Conservation (phyloP, 1,284 basidiomycete genomes). For the Melampsora larici-populina region DNA sequence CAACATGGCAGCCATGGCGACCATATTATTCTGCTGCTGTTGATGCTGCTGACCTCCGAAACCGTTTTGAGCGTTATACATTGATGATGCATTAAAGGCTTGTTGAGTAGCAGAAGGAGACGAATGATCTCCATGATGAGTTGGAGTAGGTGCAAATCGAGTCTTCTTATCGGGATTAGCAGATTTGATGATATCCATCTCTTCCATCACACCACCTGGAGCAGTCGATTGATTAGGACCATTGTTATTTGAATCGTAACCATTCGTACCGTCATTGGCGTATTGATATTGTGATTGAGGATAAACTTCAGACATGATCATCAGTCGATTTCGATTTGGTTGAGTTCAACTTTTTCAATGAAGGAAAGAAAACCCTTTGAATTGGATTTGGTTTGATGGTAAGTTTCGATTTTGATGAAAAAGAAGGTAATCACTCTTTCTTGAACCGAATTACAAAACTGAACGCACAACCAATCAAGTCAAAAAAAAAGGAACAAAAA, state of each 20-base stretch:
- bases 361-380: too few relatives aligned
- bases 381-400: too few relatives aligned
- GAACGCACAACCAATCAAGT: too few relatives aligned
- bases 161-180: slow-evolving; percentile 32
- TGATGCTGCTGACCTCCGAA: slow-evolving; percentile 31
- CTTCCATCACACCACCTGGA: slow-evolving; percentile 6
- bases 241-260: slow-evolving; percentile 2
- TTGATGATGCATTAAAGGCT: slow-evolving; percentile 31
- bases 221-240: slow-evolving; percentile 4
- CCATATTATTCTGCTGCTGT: slow-evolving; percentile 32
- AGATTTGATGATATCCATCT: slow-evolving; percentile 24
- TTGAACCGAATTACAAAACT: too few relatives aligned
- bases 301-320: slow-evolving; percentile 43
- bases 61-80: slow-evolving; percentile 42
- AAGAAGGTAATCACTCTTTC: too few relatives aligned
- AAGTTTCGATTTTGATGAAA: too few relatives aligned
- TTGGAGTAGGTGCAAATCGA: slow-evolving; percentile 22
- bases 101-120: slow-evolving; percentile 12
- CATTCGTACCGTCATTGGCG: slow-evolving; percentile 12
- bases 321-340: not conserved
- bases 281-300: slow-evolving; percentile 30
- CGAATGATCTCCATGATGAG: slow-evolving; percentile 1
- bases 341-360: too few relatives aligned
- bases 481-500: not conserved
- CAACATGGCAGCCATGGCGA: slow-evolving; percentile 42